A percentile compares a stretch with the other conserved stretches of the same genome.
These are phyloP conservation scores for Hygrocybe punicea DNA, from an alignment of 768 basidiomycete species.

Conservation along the genomic window DNA sequence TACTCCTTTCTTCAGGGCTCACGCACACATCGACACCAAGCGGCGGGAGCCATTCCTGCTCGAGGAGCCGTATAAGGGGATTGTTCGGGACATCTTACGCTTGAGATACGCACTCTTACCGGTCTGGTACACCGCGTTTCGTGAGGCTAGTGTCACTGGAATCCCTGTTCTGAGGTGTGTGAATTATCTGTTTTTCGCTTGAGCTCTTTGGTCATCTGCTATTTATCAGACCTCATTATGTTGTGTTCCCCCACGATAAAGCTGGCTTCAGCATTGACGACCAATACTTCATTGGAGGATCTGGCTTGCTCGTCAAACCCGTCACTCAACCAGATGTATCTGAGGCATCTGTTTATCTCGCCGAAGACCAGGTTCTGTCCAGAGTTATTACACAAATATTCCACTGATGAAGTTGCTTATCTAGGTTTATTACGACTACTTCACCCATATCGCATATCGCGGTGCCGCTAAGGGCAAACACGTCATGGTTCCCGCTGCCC, in stretches of 20 bases:
- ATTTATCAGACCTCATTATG: conserved; percentile 80
- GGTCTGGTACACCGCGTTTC: conserved; percentile 97
- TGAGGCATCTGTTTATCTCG: conserved; percentile 73
- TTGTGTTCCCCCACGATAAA: conserved; percentile 86
- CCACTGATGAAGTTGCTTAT: not conserved
- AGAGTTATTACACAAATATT: not conserved
- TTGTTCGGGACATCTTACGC: conserved; percentile 72
- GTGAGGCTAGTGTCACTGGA: conserved; percentile 78
- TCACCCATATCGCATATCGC: conserved; percentile 64
- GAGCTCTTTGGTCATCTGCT: not conserved
- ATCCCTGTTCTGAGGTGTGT: conserved; percentile 76
- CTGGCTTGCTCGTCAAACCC: conserved; percentile 89
- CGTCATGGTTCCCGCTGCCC: conserved; percentile 74
- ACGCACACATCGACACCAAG: conserved; percentile 97
- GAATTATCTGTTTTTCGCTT: not conserved
- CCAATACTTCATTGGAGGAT: conserved; percentile 87
- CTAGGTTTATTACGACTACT: conserved; percentile 94
- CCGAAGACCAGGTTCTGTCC: conserved; percentile 69
- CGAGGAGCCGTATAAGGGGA: conserved; percentile 84
- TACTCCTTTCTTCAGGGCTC: conserved; percentile 97
- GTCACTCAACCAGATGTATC: conserved; percentile 71
- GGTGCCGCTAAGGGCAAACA: conserved; percentile 61
- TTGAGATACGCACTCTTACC: conserved; percentile 85
- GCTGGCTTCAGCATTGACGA: conserved; percentile 87
- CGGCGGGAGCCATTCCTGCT: conserved; percentile 92